These are phyloP conservation scores for Mortierella sp. DNA, from an alignment of 371 early-diverging fungal genomes.

Conservation along the genomic window DNA sequence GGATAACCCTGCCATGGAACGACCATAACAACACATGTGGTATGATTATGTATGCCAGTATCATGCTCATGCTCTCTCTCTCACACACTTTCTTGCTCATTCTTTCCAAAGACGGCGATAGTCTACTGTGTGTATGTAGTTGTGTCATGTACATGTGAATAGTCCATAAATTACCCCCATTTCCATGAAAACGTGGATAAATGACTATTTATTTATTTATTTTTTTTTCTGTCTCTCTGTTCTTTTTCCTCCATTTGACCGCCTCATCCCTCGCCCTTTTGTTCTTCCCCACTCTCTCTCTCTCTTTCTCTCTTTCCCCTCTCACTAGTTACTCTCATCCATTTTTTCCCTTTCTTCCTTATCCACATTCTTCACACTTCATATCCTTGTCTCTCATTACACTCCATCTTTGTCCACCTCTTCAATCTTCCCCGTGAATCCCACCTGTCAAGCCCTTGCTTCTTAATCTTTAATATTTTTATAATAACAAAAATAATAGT, in stretches of 20 bases:
- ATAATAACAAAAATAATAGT: not conserved
- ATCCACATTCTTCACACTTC: not conserved
- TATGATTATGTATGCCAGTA: not conserved
- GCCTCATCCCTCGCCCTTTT: not conserved
- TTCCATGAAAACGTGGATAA: no score
- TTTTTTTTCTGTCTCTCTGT: slow-evolving; percentile 8
- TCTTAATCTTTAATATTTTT: not conserved
- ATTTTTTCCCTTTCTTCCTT: not conserved
- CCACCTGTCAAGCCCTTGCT: not conserved
- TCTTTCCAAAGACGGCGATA: not conserved
- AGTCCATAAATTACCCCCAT: not conserved
- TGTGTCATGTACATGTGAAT: not conserved
- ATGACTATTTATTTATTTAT: not conserved
- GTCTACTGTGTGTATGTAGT: no score
- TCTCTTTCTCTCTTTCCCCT: not conserved
- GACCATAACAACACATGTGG: no score
- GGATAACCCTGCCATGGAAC: no score
- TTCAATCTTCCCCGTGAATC: not conserved
- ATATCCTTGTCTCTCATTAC: no score
- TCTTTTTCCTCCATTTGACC: not conserved
- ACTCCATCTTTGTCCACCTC: not conserved
- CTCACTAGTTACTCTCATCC: not conserved
- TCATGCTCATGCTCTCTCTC: not conserved
- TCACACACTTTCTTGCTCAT: not conserved
- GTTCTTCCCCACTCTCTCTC: not conserved